Conservation (phyloP, 2,329 filamentous ascomycete genomes). For the Septoria petroselini region DNA sequence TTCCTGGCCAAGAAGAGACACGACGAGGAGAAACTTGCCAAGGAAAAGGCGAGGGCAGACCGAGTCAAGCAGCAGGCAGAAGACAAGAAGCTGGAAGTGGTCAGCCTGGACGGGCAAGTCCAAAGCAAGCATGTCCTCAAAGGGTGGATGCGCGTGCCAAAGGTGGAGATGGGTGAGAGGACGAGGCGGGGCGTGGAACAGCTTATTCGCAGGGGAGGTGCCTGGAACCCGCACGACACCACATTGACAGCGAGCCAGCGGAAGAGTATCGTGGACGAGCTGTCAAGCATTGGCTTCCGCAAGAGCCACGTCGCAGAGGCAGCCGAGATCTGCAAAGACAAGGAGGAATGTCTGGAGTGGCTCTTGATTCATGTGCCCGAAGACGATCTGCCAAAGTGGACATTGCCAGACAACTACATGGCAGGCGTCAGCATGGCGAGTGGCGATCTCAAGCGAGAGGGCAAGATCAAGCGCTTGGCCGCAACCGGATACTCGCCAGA, state of each 20-base stretch:
- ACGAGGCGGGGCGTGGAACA: constrained; percentile 76
- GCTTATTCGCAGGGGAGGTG: constrained; percentile 70
- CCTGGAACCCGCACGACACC: constrained; percentile 82
- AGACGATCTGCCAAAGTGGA: constrained; percentile 91
- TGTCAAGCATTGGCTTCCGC: constrained; percentile 80
- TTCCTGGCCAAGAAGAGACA: constrained; percentile 77
- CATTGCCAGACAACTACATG: constrained; percentile 84
- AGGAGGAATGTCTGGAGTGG: constrained; percentile 93
- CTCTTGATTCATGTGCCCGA: constrained; percentile 94
- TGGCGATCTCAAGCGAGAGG: constrained; percentile 75
- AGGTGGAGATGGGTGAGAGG: constrained; percentile 86
- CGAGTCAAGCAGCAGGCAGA: constrained; percentile 54
- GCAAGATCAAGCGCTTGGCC: constrained; percentile 75
- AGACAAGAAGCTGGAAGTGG: constrained; percentile 59
- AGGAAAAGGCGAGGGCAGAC: constrained; percentile 77
- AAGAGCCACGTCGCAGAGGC: constrained; percentile 86
- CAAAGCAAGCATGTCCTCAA: constrained; percentile 46
- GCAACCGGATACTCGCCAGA: constrained; percentile 82
- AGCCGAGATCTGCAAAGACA: constrained; percentile 79
- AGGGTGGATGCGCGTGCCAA: constrained; percentile 80
- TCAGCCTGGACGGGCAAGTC: constrained; percentile 38
- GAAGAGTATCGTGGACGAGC: constrained; percentile 64
- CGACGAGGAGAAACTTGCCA: constrained; percentile 70
- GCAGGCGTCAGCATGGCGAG: constrained; percentile 85
- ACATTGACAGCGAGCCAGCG: constrained; percentile 59